These are phyloP conservation scores for Spencermartinsiella europaea DNA, from an alignment of 805 yeast genomes.

Conservation along the genomic window DNA sequence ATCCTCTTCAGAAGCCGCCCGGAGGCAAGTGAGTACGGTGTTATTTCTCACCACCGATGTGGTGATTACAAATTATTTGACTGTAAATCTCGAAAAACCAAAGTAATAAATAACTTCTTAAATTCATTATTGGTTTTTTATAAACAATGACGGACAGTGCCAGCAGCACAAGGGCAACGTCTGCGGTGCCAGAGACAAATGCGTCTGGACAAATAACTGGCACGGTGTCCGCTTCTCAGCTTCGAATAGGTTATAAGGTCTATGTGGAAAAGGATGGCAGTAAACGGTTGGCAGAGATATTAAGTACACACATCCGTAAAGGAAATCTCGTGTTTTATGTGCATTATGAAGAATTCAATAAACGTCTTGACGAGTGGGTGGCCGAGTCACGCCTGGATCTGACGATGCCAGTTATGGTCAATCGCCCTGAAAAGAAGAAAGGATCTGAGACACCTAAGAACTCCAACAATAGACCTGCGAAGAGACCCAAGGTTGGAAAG, in stretches of 20 bases:
- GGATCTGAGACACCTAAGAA: constrained; percentile 13
- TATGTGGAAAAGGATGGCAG: constrained; percentile 78
- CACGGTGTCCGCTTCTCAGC: constrained; percentile 38
- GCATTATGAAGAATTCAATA: constrained; percentile 91
- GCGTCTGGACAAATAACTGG: constrained; percentile 15
- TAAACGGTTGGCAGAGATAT: constrained; percentile 74
- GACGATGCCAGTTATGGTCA: constrained; percentile 62
- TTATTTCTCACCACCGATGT: too few relatives aligned
- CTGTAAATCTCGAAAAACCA: too few relatives aligned
- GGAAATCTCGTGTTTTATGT: constrained; percentile 81
- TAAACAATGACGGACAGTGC: not conserved
- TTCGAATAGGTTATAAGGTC: constrained; percentile 64
- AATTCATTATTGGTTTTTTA: not conserved
- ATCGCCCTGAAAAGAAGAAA: constrained; percentile 52
- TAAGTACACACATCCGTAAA: constrained; percentile 69
- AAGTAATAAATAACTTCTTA: too few relatives aligned
- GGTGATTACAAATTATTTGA: too few relatives aligned
- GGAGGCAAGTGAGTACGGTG: not conserved
- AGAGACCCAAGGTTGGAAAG: constrained; percentile 32
- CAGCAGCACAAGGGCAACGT: constrained; percentile 8
- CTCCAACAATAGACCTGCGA: constrained; percentile 6
- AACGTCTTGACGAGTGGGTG: constrained; percentile 96
- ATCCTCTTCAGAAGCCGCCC: not conserved
- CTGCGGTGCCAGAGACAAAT: constrained; percentile 8
- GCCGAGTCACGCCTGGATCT: constrained; percentile 65